phyloP scores from a whole-genome alignment of 108 stramenopile genomes.

The Nannochloropsis oceanica region DNA sequence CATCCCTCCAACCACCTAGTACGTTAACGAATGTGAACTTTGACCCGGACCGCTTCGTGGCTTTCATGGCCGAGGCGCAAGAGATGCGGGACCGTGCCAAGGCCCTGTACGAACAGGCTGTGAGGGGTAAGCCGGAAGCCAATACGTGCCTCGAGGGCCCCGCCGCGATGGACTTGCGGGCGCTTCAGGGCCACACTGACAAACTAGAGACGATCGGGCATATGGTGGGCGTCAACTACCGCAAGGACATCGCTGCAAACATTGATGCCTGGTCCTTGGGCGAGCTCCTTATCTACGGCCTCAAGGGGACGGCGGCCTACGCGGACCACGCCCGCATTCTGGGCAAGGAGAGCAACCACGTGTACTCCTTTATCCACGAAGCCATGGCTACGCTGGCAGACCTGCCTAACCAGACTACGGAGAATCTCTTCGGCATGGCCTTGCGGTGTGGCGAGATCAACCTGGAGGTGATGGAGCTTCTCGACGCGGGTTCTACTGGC shows the following conservation, averaged over 20 bases:
- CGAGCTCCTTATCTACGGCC: slow-evolving; percentile 55
- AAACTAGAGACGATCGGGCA: neutral
- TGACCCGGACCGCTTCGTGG: slow-evolving; percentile 34
- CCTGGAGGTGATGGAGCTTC: slow-evolving; percentile 42
- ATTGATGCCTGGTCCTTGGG: slow-evolving; percentile 51
- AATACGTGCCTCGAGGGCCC: slow-evolving; percentile 33
- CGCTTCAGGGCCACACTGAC: neutral
- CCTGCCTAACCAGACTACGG: slow-evolving; percentile 42
- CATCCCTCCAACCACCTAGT: slow-evolving; percentile 28
- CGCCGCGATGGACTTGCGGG: slow-evolving; percentile 29
- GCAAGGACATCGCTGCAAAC: slow-evolving; percentile 7
- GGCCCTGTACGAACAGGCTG: slow-evolving; percentile 32
- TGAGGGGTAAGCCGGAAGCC: slow-evolving; percentile 7
- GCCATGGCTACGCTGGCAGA: slow-evolving; percentile 45
- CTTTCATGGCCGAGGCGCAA: slow-evolving; percentile 44
- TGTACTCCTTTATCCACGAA: slow-evolving; percentile 47
- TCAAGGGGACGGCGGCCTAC: slow-evolving; percentile 54
- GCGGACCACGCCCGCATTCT: slow-evolving; percentile 51
- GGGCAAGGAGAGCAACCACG: slow-evolving; percentile 37
- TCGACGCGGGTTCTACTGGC: slow-evolving; percentile 50
- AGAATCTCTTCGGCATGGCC: slow-evolving; percentile 2
- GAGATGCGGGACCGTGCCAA: slow-evolving; percentile 22
- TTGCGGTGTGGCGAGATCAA: slow-evolving; percentile 53
- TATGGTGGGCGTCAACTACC: neutral
- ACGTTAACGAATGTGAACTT: slow-evolving; percentile 73